Base-by-base conservation (phyloP, 768 basidiomycete genomes). In the Artomyces pyxidatus region DNA sequence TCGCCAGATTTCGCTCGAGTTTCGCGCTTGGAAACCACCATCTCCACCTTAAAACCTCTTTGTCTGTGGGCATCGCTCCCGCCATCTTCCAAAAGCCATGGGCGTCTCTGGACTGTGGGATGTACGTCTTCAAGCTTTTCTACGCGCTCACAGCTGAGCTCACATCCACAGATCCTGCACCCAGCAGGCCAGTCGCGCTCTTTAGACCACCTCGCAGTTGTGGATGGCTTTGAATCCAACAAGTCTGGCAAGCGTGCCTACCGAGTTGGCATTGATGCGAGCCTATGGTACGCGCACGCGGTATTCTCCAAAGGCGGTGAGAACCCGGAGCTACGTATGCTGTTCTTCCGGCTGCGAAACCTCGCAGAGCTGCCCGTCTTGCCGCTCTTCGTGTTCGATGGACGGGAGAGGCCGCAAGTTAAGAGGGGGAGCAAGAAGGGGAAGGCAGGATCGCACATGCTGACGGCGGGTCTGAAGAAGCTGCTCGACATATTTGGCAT, bases 341-440 rank as follows among this genome's bases (percentile, higher is more conserved):
- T 85, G 16, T 84, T 92, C 71, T 93, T 90, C 65, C 83, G 87
- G 40, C 88, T 88, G 63, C 80, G 81, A 35, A 77, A 76, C n/a
- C 75, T 94, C 2, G 78, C 88, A 63, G 76, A 74, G 47, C 74
- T 81, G 8, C 89, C 90, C 0, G 79, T 94, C 54, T 73, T 91
- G 8, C 89, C 89, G 0, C 73, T 95, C 6, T 92, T 94, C 62
- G 88, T 94, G 6, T 95, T 94, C 60, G 89, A 95, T 65, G 92
- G 92, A 1, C 86, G 85, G 0, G 76, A 81, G 51, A 76, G 91
- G 52, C 90, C 92, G 6, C 75, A 78, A 16, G 64, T 84, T 53
- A 95, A 95, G 67, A 75, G 85, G 35, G 82, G 81, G 2, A 86
- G 85, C 65, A 75, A 75, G 35, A 77, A 86, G 27, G 75, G 76